These are phyloP conservation scores for Monotropa hypopitys DNA, from an alignment of 179 eudicot species.

Conservation along the genomic window DNA sequence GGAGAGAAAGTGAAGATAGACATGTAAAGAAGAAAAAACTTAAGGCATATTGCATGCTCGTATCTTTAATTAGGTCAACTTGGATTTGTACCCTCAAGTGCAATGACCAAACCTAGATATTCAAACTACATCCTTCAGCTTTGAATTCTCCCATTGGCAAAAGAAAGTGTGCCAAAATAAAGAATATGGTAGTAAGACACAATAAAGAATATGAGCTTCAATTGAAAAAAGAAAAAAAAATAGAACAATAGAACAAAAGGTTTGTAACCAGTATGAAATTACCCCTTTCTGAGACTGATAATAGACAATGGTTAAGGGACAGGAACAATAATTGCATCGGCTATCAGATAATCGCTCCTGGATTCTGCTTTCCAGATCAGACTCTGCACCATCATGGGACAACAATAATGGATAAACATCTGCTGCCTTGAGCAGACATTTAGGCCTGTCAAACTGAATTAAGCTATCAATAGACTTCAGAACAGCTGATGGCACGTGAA, in stretches of 20 bases:
- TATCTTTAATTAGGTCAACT: neutral
- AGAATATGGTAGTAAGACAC: neutral
- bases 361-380: conserved; percentile 60
- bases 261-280: conserved; percentile 1
- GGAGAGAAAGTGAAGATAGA: neutral
- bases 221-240: too few species aligned
- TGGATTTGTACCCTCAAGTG: neutral
- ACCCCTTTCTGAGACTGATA: conserved; percentile 91
- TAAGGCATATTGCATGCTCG: neutral
- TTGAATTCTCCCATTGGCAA: neutral
- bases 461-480: conserved; percentile 86
- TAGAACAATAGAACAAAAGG: neutral
- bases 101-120: neutral
- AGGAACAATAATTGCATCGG: conserved; percentile 56
- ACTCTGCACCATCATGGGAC: conserved; percentile 24
- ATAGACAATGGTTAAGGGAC: conserved; percentile 35
- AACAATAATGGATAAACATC: conserved; percentile 44
- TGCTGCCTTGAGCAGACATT: conserved; percentile 46
- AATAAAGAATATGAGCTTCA: neutral
- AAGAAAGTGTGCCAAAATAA: neutral
- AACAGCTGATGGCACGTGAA: conserved; percentile 68
- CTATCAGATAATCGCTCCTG: conserved; percentile 64
- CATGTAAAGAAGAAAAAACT: neutral
- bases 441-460: conserved; percentile 78
- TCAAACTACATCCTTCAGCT: neutral